These are phyloP conservation scores for Phytophthora syringae DNA, from an alignment of 352 stramenopile species.

Conservation along the genomic window DNA sequence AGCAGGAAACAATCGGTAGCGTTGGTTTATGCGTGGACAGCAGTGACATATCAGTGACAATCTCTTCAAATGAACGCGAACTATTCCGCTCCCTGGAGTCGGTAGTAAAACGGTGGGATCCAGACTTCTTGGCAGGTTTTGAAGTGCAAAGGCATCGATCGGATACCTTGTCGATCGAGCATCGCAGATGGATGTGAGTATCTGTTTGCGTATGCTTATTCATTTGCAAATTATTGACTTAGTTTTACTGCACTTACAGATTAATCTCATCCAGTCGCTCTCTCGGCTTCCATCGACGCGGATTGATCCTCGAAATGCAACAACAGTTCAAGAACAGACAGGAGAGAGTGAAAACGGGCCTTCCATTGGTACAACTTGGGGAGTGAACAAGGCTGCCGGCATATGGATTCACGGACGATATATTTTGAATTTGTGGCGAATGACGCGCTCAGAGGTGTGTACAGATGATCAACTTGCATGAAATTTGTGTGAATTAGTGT, in stretches of 20 bases:
- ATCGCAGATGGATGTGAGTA: conserved; percentile 58
- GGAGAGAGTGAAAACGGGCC: conserved; percentile 39
- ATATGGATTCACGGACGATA: conserved; percentile 91
- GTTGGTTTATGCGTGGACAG: conserved; percentile 48
- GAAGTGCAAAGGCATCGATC: conserved; percentile 83
- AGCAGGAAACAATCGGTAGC: conserved; percentile 15
- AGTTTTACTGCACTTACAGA: too few species aligned
- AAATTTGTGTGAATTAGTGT: not conserved
- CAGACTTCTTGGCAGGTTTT: conserved; percentile 91
- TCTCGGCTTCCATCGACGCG: conserved; percentile 58
- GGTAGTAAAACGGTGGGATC: conserved; percentile 78
- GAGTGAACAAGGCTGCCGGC: conserved; percentile 83
- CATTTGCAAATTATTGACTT: too few species aligned
- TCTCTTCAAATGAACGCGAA: conserved; percentile 55
- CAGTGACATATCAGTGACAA: conserved; percentile 37
- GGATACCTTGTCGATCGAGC: conserved; percentile 83
- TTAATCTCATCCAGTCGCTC: conserved; percentile 77
- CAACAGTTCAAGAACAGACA: conserved; percentile 27
- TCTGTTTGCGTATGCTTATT: conserved; percentile 10
- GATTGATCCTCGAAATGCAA: conserved; percentile 65
- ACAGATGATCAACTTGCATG: not conserved
- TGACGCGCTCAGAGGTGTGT: conserved; percentile 78
- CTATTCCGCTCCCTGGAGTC: conserved; percentile 60
- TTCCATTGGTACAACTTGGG: conserved; percentile 79
- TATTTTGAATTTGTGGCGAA: conserved; percentile 94